These are phyloP conservation scores for Beauveria sp. DNA, from an alignment of 2,329 filamentous ascomycete genomes.

Conservation along the genomic window DNA sequence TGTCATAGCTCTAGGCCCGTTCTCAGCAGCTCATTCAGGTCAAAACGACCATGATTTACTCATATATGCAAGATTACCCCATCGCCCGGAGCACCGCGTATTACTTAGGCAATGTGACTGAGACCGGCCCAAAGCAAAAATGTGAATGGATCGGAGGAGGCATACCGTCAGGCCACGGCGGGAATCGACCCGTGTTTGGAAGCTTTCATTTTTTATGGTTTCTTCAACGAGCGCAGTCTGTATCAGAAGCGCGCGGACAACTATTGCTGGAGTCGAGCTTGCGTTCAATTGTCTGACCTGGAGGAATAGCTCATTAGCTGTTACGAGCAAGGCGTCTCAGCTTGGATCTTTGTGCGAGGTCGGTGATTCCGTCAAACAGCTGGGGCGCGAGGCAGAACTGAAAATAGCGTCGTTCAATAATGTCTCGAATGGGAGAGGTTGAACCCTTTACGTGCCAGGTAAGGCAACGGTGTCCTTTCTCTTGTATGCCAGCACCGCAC, in stretches of 20 bases:
- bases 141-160: background rate
- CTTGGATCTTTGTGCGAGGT: background rate
- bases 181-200: background rate
- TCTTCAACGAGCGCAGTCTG: conserved; percentile 11
- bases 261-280: conserved; percentile 12
- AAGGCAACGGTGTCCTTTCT: too few species aligned
- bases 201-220: conserved; percentile 11
- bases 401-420: background rate
- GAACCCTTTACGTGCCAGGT: background rate
- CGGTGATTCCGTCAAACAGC: background rate
- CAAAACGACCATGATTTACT: background rate
- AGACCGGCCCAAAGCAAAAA: background rate
- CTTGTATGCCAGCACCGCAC: too few species aligned
- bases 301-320: background rate
- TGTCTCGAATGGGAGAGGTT: background rate
- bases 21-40: background rate
- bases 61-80: background rate
- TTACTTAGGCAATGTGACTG: background rate
- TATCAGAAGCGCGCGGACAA: background rate
- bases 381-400: background rate
- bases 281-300: background rate
- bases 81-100: background rate
- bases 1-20: background rate
- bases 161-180: background rate
- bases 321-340: background rate